These are phyloP conservation scores for Trichoderma sp. DNA, from an alignment of 2,329 filamentous ascomycete species.

Conservation along the genomic window DNA sequence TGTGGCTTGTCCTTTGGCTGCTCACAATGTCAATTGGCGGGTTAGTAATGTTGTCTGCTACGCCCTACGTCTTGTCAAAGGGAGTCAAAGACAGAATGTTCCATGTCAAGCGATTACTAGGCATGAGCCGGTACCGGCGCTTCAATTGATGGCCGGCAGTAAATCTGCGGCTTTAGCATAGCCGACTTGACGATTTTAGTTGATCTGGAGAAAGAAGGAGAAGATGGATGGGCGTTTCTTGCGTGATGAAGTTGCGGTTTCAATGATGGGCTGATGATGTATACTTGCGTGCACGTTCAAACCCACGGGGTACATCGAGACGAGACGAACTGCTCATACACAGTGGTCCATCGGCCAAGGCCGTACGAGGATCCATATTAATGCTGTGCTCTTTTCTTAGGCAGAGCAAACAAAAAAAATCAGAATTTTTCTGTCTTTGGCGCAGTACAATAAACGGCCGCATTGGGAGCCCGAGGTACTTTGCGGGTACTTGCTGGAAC, in stretches of 20 bases:
- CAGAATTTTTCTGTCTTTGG: neutral
- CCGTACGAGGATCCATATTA: conserved; percentile 18
- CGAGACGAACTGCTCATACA: neutral
- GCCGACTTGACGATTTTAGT: neutral
- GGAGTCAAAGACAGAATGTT: conserved; percentile 1
- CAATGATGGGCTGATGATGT: conserved; percentile 2
- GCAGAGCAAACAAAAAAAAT: neutral
- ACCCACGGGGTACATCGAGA: neutral
- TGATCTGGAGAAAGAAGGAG: neutral
- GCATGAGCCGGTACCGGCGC: conserved; percentile 2
- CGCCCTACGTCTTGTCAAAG: conserved; percentile 22
- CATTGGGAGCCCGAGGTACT: neutral
- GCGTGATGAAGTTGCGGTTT: conserved; percentile 2
- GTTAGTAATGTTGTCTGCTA: neutral
- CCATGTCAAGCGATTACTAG: neutral
- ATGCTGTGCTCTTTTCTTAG: conserved; percentile 1
- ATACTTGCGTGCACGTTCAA: neutral
- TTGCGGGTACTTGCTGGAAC: neutral
- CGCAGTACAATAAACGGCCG: neutral
- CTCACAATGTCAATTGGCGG: neutral
- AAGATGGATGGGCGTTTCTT: neutral
- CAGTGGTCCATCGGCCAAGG: conserved; percentile 9
- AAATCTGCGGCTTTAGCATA: neutral
- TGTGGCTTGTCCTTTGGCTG: conserved; percentile 1
- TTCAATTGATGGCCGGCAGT: neutral